A percentile compares a stretch with the other conserved stretches of the same genome.
These are phyloP conservation scores for Sporisorium exsertum DNA, from an alignment of 1,284 basidiomycete genomes.

Conservation along the genomic window DNA sequence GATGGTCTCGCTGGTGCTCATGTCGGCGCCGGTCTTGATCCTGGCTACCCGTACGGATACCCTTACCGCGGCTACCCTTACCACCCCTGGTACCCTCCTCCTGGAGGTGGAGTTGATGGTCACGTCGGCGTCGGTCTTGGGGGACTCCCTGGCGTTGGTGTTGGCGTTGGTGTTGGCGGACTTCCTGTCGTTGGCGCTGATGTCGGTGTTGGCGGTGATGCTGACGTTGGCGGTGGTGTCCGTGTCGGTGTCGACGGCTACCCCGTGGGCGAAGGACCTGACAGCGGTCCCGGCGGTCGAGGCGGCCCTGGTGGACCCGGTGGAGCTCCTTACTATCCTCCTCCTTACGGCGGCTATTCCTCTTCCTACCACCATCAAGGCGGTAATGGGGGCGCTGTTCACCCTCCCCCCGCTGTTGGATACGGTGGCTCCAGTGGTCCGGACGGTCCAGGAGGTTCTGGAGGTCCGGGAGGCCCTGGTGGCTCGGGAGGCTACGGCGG, in stretches of 20 bases:
- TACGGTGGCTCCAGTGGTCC: too few relatives aligned
- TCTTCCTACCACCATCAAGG: background rate
- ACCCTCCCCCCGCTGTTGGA: constrained; percentile 8
- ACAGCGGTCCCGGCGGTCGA: background rate
- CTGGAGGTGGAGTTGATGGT: background rate
- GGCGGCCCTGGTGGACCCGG: background rate
- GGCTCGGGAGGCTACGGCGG: constrained; percentile 14
- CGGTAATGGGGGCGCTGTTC: background rate
- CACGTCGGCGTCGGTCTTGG: background rate
- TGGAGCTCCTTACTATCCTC: background rate
- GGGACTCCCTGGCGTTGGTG: too few relatives aligned
- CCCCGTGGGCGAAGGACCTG: background rate
- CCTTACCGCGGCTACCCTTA: constrained; percentile 4
- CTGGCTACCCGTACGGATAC: background rate
- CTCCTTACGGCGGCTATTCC: background rate
- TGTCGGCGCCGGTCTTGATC: background rate
- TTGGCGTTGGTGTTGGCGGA: background rate
- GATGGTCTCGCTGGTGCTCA: background rate
- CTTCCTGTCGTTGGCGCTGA: too few relatives aligned
- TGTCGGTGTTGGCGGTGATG: background rate
- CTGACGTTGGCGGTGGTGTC: background rate
- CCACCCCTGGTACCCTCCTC: background rate
- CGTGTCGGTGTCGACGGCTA: background rate
- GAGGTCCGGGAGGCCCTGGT: constrained; percentile 1
- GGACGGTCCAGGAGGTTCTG: too few relatives aligned